Percentiles rank a stretch among this genome's conserved stretches.
Conservation (phyloP, 805 yeast species). For the Nakazawaea ernobii region DNA sequence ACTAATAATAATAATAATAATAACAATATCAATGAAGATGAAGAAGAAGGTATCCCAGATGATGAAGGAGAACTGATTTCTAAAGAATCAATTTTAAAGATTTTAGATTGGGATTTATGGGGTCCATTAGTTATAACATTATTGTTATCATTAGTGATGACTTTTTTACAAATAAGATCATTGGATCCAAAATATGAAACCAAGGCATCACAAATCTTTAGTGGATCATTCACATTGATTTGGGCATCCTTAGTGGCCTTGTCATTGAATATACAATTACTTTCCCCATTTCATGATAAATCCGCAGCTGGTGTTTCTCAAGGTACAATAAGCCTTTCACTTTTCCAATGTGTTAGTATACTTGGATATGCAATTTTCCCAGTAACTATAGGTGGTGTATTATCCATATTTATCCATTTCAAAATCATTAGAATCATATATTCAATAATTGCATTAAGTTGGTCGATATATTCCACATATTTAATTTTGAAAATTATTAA, state of each 20-base stretch:
- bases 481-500: conserved; percentile 42
- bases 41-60: conserved; percentile 13
- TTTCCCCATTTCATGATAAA: conserved; percentile 38
- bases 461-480: conserved; percentile 50
- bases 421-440: conserved; percentile 35
- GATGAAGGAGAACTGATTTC: conserved; percentile 27
- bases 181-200: conserved; percentile 21
- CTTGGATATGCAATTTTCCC: conserved; percentile 54
- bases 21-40: neutral
- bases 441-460: conserved; percentile 34
- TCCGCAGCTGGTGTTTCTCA: conserved; percentile 19
- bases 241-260: conserved; percentile 45
- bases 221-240: conserved; percentile 46
- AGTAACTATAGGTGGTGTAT: conserved; percentile 40
- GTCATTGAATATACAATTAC: conserved; percentile 47
- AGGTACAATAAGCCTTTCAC: conserved; percentile 34
- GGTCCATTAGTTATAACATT: conserved; percentile 52
- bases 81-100: conserved; percentile 26
- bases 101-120: conserved; percentile 59
- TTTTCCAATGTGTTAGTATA: conserved; percentile 51
- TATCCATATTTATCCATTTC: conserved; percentile 38
- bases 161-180: conserved; percentile 32
- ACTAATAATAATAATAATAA: conserved; percentile 1
- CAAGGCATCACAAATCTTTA: conserved; percentile 42
- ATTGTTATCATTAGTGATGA: conserved; percentile 40